phyloP scores from a whole-genome alignment of 2,329 filamentous ascomycete genomes.

The Catunica adiposa region DNA sequence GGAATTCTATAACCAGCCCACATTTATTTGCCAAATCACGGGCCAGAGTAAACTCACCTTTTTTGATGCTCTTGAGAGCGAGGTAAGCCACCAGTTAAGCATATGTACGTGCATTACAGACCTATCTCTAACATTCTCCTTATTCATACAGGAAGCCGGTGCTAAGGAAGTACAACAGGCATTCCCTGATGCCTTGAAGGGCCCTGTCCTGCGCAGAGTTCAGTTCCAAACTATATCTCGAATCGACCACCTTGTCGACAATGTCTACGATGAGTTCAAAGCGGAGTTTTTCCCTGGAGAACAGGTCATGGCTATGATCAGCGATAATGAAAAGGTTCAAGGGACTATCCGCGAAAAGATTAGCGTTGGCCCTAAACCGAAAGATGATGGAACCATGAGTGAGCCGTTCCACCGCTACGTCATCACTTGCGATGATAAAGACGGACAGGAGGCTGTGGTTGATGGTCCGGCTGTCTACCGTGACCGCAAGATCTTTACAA shows the following conservation, averaged over 20 bases:
- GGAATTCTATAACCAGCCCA: constrained; percentile 86
- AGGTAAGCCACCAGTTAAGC: constrained; percentile 48
- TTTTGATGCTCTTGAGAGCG: constrained; percentile 81
- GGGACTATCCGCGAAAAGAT: constrained; percentile 76
- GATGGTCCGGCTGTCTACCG: constrained; percentile 70
- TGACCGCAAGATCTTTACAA: constrained; percentile 84
- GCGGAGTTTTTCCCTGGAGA: constrained; percentile 84
- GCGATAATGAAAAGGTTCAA: constrained; percentile 51
- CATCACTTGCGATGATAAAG: constrained; percentile 53
- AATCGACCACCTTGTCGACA: constrained; percentile 64
- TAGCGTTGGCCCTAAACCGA: constrained; percentile 46
- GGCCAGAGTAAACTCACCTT: constrained; percentile 83
- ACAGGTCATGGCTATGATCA: constrained; percentile 55
- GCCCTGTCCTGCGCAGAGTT: constrained; percentile 74
- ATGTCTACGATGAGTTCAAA: constrained; percentile 64
- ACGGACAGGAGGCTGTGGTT: constrained; percentile 57
- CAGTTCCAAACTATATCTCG: constrained; percentile 81
- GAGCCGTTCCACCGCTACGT: constrained; percentile 65
- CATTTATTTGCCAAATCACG: constrained; percentile 91
- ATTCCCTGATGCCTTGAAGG: constrained; percentile 82
- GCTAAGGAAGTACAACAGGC: constrained; percentile 78
- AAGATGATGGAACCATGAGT: constrained; percentile 52
- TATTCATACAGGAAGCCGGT: constrained; percentile 44
- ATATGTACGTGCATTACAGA: too few species aligned
- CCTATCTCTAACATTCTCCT: not conserved